phyloP scores from a whole-genome alignment of 2,329 filamentous ascomycete species.

The Conoideocrella luteorostrata region DNA sequence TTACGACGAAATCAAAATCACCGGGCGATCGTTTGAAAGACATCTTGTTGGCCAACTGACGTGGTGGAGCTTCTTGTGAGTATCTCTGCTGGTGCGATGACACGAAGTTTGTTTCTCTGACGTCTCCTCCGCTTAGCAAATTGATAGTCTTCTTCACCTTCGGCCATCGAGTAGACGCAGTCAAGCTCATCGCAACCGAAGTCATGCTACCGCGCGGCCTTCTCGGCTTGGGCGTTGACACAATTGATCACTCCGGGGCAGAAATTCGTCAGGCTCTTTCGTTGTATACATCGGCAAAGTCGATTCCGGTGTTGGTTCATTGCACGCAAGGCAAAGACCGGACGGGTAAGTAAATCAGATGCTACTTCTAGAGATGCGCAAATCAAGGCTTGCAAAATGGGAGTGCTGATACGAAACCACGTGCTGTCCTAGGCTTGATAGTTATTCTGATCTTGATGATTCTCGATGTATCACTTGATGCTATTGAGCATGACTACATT shows the following conservation, averaged over 20 bases:
- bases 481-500: constrained; percentile 66
- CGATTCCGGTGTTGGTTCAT: constrained; percentile 65
- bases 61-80: constrained; percentile 59
- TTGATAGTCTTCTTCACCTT: constrained; percentile 56
- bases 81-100: not conserved
- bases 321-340: constrained; percentile 90
- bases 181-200: constrained; percentile 60
- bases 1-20: constrained; percentile 66
- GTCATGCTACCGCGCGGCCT: constrained; percentile 70
- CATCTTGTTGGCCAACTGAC: constrained; percentile 61
- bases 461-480: constrained; percentile 47
- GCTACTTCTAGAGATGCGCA: no score
- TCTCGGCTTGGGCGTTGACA: constrained; percentile 61
- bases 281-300: constrained; percentile 23
- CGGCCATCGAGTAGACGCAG: constrained; percentile 63
- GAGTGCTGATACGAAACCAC: constrained; percentile 23
- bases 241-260: constrained; percentile 57
- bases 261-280: constrained; percentile 45
- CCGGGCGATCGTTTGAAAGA: constrained; percentile 63
- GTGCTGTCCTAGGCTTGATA: constrained; percentile 54
- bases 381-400: constrained; percentile 1
- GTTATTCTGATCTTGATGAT: constrained; percentile 62
- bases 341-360: constrained; percentile 22
- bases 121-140: no score
- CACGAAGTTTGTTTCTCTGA: no score